phyloP scores from a whole-genome alignment of 2,329 filamentous ascomycete species.

The Talaromyces sp. region DNA sequence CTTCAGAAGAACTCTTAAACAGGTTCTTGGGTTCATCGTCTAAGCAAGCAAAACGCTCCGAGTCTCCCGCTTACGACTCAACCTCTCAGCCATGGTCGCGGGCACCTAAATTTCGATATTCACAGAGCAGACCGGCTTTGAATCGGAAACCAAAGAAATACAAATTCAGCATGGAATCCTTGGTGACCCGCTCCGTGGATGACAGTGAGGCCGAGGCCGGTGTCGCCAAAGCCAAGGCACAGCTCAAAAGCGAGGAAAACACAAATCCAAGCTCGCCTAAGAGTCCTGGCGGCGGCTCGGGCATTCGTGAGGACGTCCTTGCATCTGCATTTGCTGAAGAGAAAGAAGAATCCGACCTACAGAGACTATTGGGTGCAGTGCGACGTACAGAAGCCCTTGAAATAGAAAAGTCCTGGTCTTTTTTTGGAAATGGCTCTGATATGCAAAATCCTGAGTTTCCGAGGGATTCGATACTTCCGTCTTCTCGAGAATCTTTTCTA shows the following conservation, averaged over 20 bases:
- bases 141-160: slow-evolving; percentile 41
- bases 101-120: slow-evolving; percentile 10
- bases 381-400: slow-evolving; percentile 56
- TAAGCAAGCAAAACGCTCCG: slow-evolving; percentile 11
- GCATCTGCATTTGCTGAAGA: slow-evolving; percentile 40
- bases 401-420: slow-evolving; percentile 51
- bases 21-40: slow-evolving; percentile 18
- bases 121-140: slow-evolving; percentile 10
- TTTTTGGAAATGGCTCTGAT: slow-evolving; percentile 43
- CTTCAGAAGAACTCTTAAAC: slow-evolving; percentile 49
- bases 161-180: slow-evolving; percentile 59
- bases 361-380: slow-evolving; percentile 53
- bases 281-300: slow-evolving; percentile 6
- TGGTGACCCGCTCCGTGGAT: slow-evolving; percentile 55
- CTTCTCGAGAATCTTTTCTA: slow-evolving; percentile 26
- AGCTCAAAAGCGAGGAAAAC: slow-evolving; percentile 20
- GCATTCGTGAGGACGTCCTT: slow-evolving; percentile 36
- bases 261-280: not conserved
- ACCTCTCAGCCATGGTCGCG: slow-evolving; percentile 11
- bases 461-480: slow-evolving; percentile 22
- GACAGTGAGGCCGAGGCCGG: slow-evolving; percentile 57
- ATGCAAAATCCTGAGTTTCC: slow-evolving; percentile 30
- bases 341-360: slow-evolving; percentile 36
- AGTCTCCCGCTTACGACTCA: slow-evolving; percentile 6
- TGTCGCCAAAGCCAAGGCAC: slow-evolving; percentile 33